Percentiles rank a stretch among this genome's conserved stretches.
These are phyloP conservation scores for Tetrapisispora pingtungensis DNA, from an alignment of 805 yeast species.

Conservation along the genomic window DNA sequence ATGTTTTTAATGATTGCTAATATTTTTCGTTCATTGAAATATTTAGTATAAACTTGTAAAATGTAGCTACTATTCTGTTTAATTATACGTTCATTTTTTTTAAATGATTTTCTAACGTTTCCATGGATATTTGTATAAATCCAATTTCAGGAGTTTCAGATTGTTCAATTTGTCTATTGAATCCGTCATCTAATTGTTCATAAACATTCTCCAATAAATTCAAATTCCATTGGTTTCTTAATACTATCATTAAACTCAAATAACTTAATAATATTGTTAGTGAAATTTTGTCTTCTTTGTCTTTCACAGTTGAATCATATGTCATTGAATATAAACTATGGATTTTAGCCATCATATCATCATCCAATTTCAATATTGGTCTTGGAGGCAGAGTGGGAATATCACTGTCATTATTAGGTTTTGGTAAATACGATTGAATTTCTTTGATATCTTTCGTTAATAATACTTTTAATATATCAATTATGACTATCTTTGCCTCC, in stretches of 20 bases:
- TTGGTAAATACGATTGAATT: background rate
- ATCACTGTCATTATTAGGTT: background rate
- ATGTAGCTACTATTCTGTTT: background rate
- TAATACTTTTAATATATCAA: slow-evolving; percentile 62
- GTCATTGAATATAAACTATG: slow-evolving; percentile 33
- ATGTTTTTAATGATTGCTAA: background rate
- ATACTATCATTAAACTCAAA: slow-evolving; percentile 41
- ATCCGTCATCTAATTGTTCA: slow-evolving; percentile 21
- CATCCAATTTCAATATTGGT: slow-evolving; percentile 35
- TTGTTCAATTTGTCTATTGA: slow-evolving; percentile 10
- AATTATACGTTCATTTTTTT: background rate
- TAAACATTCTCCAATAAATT: slow-evolving; percentile 25
- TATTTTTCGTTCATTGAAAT: no score
- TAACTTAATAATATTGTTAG: slow-evolving; percentile 36
- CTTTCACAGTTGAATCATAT: slow-evolving; percentile 24
- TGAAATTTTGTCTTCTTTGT: slow-evolving; percentile 4
- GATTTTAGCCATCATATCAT: slow-evolving; percentile 35
- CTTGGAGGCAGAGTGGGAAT: slow-evolving; percentile 27
- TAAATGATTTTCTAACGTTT: slow-evolving; percentile 10
- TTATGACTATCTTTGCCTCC: slow-evolving; percentile 46
- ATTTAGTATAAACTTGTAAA: no score
- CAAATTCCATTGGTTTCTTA: slow-evolving; percentile 27
- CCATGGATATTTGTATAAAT: slow-evolving; percentile 23
- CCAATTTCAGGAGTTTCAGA: slow-evolving; percentile 17
- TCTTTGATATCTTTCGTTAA: slow-evolving; percentile 29